Evolutionary conservation across 805 yeast genomes (phyloP).

Genomic region (Zygosaccharomyces lentus): DNA sequence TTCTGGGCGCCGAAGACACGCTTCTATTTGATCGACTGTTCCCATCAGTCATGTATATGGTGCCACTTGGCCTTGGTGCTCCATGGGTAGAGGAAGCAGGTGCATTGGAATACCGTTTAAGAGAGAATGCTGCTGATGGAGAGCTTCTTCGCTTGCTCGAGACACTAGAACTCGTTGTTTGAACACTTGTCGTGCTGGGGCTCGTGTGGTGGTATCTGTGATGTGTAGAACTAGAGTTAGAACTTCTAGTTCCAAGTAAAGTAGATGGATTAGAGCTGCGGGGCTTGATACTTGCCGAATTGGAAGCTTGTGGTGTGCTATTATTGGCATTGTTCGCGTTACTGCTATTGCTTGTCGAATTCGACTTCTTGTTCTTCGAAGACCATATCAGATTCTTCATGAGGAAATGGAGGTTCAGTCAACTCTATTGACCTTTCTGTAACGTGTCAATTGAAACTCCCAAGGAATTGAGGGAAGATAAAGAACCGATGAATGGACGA

Average conservation of each 20-base stretch:
- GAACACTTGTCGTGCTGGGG: conserved; percentile 5
- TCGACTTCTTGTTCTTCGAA: conserved; percentile 19
- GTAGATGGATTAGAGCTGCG: conserved; percentile 1
- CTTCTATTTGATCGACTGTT: conserved; percentile 11
- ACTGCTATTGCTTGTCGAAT: conserved; percentile 6
- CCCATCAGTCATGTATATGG: conserved; percentile 1
- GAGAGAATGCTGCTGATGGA: conserved; percentile 9
- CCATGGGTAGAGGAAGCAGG: not conserved
- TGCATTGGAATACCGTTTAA: conserved; percentile 10
- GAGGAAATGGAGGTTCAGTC: not conserved
- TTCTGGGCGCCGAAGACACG: conserved; percentile 3
- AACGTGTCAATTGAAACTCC: not conserved
- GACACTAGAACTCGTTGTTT: conserved; percentile 2
- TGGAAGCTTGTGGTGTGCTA: not conserved
- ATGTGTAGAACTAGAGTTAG: not conserved
- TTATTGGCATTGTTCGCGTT: not conserved
- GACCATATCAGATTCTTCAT: conserved; percentile 29
- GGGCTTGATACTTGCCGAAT: not conserved
- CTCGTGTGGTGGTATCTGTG: conserved; percentile 3
- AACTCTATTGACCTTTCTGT: not conserved
- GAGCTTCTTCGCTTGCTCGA: conserved; percentile 12
- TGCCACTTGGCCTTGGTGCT: not conserved
- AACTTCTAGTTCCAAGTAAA: not conserved
- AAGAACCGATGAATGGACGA: not conserved
- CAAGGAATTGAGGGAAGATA: not conserved